Evolutionary conservation across 768 basidiomycete species (phyloP), one percentile per base, ranked within the genome.

Genomic region (Phlebiopsis gigantea): DNA sequence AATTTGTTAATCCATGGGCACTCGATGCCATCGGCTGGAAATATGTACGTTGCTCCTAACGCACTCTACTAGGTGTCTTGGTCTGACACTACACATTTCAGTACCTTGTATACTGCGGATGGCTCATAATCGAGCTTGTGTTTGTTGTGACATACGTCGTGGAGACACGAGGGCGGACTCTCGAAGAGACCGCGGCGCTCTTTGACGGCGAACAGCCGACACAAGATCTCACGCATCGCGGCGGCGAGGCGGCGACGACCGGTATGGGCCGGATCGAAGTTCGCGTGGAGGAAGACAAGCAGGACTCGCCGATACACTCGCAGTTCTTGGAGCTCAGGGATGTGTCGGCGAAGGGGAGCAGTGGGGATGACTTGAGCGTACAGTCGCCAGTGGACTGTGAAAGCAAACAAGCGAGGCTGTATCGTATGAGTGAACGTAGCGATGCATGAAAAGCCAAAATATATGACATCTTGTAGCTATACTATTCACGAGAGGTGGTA

Each of bases 1-100:
- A 87, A 65, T 87, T 89, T 53, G 80, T 89, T 47, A 91, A 91
- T 62, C 88, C 90, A 6, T 82, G 84, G 74, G 90, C 89, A 1
- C 71, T 92, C 22, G 71, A 74, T 4, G 66, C 67, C 0, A 61
- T 82, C 5, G 73, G 73, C 8, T 75, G 79, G 77, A 69, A 69
- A 66, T 73, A 72, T 50, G 72, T 75, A 53, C 50, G 72, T 28
- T 31, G 22, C 26, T 25, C n/a, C 21, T n/a, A 14, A n/a, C 7
- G 30, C 43, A 17, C 30, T 55, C 62, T 67, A 53, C 65, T 61
- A 39, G 34, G 12, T 2, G 2, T 39, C 34, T 12, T 9, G 12
- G 2, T 21, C 46, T 24, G 19, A 43, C 14, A 31, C 7, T 28
- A 31, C 21, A 46, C 21, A 51, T 48, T 1, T 28, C 63, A 73